Base-by-base conservation (phyloP, 305 asterid species). In the Nicotiana rustica region DNA sequence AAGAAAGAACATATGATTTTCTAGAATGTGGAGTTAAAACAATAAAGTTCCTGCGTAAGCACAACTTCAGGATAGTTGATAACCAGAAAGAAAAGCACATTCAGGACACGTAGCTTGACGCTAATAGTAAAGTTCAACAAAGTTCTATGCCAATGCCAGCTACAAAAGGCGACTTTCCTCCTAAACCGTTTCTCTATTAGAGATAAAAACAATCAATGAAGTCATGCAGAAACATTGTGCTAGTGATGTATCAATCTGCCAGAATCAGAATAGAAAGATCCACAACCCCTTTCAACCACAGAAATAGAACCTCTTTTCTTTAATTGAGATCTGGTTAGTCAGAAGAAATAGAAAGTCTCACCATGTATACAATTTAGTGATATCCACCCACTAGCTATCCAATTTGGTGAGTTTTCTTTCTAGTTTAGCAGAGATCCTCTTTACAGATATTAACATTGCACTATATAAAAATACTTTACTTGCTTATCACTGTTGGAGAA, bases 331-430 rank as follows among this genome's bases (percentile, higher is more conserved):
- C 44, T 49, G 15, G 25, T 49, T 19, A 52, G 62, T 47, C 49
- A 14, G 44, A 49, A 21, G 62, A 21, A 21, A 13, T 25, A 73
- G 79, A 13, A 73, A 73, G 38, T 59, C 21, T 7, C 79, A 8
- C 25, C 61, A 7, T 73, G 79, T 25, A 21, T 49, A 44, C 60
- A 70, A 70, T 70, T 70, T 18, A 69, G 35, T 41, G 18, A 41
- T 5, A 70, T 60, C 38, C n/a, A 10, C 5, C 35, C 12, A 2
- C 79, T 60, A 73, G 38, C 57, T 6, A 70, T 5, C 44, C 64
- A 49, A 49, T 49, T 73, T 75, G 64, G 25, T 75, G 64, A 49
- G 80, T 25, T 29, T 75, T 29, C 64, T 49, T 61, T 61, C 64
- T 13, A 73, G 64, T 73, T 73, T 7, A 49, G 68, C 64, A 49